A percentile compares a stretch with the other conserved stretches of the same genome.
These are phyloP conservation scores for Iodosphaeria phyllophila DNA, from an alignment of 2,329 filamentous ascomycete genomes.

Conservation along the genomic window DNA sequence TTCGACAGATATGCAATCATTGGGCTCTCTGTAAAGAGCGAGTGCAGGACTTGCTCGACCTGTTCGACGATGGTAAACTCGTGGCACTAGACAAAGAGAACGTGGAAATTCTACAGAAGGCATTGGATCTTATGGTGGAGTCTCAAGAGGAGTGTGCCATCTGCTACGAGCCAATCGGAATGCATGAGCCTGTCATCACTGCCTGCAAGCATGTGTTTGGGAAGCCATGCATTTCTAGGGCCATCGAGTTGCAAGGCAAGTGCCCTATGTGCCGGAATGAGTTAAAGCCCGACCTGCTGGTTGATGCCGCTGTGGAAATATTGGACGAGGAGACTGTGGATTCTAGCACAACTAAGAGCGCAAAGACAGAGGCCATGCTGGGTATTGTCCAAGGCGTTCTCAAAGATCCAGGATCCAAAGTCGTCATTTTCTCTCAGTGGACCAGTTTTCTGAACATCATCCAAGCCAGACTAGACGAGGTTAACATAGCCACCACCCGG, in stretches of 20 bases:
- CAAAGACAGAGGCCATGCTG: conserved; percentile 65
- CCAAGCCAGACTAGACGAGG: conserved; percentile 43
- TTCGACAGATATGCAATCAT: conserved; percentile 77
- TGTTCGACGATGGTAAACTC: conserved; percentile 47
- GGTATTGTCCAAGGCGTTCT: conserved; percentile 55
- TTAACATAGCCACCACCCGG: conserved; percentile 45
- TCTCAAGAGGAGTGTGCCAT: conserved; percentile 69
- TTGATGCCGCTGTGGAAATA: conserved; percentile 45
- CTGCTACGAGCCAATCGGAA: conserved; percentile 53
- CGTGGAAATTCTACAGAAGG: conserved; percentile 48
- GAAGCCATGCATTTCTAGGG: conserved; percentile 50
- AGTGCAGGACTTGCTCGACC: conserved; percentile 50
- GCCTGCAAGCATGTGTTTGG: conserved; percentile 73
- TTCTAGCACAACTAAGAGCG: conserved; percentile 45
- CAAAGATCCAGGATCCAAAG: conserved; percentile 43
- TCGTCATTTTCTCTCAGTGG: conserved; percentile 64
- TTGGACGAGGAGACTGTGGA: conserved; percentile 24
- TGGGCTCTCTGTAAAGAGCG: conserved; percentile 67
- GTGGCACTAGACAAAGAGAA: conserved; percentile 59
- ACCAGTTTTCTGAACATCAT: conserved; percentile 57
- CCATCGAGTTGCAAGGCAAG: conserved; percentile 57
- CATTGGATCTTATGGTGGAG: conserved; percentile 61
- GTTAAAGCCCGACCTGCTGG: conserved; percentile 36
- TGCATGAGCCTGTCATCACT: conserved; percentile 54
- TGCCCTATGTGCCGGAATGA: conserved; percentile 71